Base-by-base conservation (phyloP, 352 stramenopile genomes). In the Aphanomyces cochlioides region DNA sequence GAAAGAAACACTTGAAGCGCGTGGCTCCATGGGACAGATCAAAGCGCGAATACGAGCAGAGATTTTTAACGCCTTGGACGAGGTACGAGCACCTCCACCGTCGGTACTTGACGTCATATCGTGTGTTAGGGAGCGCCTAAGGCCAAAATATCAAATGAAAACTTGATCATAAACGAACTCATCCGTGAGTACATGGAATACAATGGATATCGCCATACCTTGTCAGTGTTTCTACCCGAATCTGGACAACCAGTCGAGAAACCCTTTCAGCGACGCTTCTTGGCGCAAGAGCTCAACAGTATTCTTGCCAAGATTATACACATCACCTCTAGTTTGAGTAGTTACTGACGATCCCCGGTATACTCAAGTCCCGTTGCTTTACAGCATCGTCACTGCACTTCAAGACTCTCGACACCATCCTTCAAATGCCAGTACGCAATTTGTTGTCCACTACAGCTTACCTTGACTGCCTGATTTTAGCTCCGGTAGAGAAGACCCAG, bases 131-230 rank as follows among this genome's bases (percentile, higher is more conserved):
- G 40, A n/a, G 78, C 82, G 0, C 80, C 83, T 0, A 92, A 89
- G 60, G 89, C 88, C 21, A 89, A 83, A 53, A 74, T 97, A 1
- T 95, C 86, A 19, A 97, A 95, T 72, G 92, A 98, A 54, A 98
- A 97, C 73, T 78, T 98, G 48, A 75, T 98, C 54, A 95, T 98
- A 66, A 98, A 98, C 72, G 92, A 98, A 78, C 78, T 98, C 21
- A 95, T 98, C 58, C 81, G 90, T 6, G 93, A 98, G 54, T 98
- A 98, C 73, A 76, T 98, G 8, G 80, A 92, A 58, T 98, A 96
- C 79, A 98, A 98, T 66, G 88, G 89, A n/a, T 98, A 98, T 72
- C 74, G 82, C 7, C 86, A 96, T 57, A 79, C 89, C 0, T 79
- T 96, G 37, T 96, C 90, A 5, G 89, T 97, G 19, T 95, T 97